Evolutionary conservation across 2,329 filamentous ascomycete species (phyloP), one percentile per base, ranked within the genome.

Genomic region (Lachnum nothofagi): DNA sequence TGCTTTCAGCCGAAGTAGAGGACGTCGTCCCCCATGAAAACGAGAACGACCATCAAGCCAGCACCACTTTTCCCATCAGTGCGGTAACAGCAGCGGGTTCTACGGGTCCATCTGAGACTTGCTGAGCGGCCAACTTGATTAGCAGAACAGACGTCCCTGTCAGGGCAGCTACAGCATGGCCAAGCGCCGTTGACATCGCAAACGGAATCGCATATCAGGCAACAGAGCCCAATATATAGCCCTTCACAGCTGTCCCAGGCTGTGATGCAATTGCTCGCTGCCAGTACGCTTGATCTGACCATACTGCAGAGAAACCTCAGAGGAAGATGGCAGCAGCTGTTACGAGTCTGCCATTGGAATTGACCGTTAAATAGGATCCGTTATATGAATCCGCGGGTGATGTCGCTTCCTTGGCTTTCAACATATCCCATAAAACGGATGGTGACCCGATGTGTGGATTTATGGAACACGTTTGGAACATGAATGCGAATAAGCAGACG

Each of bases 21-120:
- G 68, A 72, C 0, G 74, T 76, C 20, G 75, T 57, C 2, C 74
- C 72, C 73, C n/a, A 76, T 76, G 62, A 76, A 76, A 1, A 75
- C 61, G 7, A 76, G 61, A 1, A 77, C 65, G n/a, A 77, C 38
- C 74, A 68, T 2, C 65, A 42, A 52, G 3, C 60, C 53, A 5
- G 56, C 60, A 4, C 60, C 60, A 59, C 59, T 5, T 59, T 61
- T 3, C 65, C 63, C 40, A 60, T 51, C 1, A 66, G 19, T 5
- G 63, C 59, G 16, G 55, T 42, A 2, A 61, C 63, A 3, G 56
- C 63, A 38, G 59, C 61, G 2, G 64, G 65, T 39, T 61, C 42
- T 4, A 55, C 56, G 7, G 65, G 43, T 6, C 54, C 60, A 20
- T 44, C 45, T 23, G 47, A 37, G 4, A 65, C 48, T 39, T 61